These are phyloP conservation scores for Pezicula carpinea DNA, from an alignment of 2,329 filamentous ascomycete species.

Conservation along the genomic window DNA sequence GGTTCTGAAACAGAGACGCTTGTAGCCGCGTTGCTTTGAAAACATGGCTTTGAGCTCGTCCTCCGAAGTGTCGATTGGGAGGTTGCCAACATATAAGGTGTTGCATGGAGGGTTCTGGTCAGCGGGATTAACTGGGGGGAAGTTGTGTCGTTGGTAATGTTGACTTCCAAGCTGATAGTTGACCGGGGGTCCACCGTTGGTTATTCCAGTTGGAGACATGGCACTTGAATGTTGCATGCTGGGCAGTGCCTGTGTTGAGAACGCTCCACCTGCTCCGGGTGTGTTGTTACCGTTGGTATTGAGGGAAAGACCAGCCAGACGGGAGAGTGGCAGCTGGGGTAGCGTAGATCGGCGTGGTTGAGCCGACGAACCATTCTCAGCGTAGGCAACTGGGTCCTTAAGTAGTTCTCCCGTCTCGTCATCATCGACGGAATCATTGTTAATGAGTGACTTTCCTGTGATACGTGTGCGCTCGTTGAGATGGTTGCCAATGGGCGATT, in stretches of 20 bases:
- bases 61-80: constrained; percentile 87
- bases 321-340: constrained; percentile 64
- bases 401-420: constrained; percentile 71
- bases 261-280: constrained; percentile 19
- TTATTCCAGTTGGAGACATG: constrained; percentile 54
- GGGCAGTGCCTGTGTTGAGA: constrained; percentile 15
- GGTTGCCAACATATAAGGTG: constrained; percentile 94
- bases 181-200: constrained; percentile 35
- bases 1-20: constrained; percentile 87
- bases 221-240: constrained; percentile 32
- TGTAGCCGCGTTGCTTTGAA: constrained; percentile 90
- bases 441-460: constrained; percentile 69
- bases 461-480: constrained; percentile 56
- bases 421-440: constrained; percentile 60
- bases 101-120: constrained; percentile 98
- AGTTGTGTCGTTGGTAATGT: constrained; percentile 59
- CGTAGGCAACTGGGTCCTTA: constrained; percentile 67
- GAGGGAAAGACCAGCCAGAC: constrained; percentile 66
- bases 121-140: constrained; percentile 86
- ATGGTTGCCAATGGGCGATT: constrained; percentile 68
- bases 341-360: constrained; percentile 65
- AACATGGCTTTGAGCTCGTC: constrained; percentile 94
- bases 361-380: constrained; percentile 59
- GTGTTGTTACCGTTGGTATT: constrained; percentile 55
- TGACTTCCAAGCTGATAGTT: constrained; percentile 52